Conservation (phyloP, 306 rosid species). For the Inga oerstediana region DNA sequence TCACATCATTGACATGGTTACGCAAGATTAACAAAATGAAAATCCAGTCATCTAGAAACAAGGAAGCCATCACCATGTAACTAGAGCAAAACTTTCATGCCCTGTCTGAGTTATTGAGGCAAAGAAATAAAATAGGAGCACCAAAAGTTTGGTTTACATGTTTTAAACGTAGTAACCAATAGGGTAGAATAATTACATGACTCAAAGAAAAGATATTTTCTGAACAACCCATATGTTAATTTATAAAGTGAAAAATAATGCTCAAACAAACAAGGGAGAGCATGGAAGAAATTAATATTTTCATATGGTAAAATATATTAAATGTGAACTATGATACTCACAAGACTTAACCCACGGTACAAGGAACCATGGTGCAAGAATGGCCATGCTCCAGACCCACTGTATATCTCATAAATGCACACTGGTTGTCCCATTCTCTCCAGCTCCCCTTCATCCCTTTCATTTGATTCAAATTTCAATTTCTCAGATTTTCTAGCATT, state of each 20-base stretch:
- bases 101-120: conserved; percentile 21
- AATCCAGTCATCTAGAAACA: conserved; percentile 8
- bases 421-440: conserved; percentile 92
- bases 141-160: conserved; percentile 26
- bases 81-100: conserved; percentile 23
- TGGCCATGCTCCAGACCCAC: conserved; percentile 84
- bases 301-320: neutral
- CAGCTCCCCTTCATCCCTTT: conserved; percentile 98
- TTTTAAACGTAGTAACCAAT: conserved; percentile 4
- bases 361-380: conserved; percentile 94
- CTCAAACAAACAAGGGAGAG: conserved; percentile 25
- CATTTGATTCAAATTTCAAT: conserved; percentile 84
- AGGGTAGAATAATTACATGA: conserved; percentile 15
- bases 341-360: conserved; percentile 97
- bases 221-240: conserved; percentile 10
- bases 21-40: conserved; percentile 19
- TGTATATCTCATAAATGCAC: conserved; percentile 92
- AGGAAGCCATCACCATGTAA: conserved; percentile 26
- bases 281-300: neutral
- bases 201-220: conserved; percentile 22
- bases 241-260: neutral
- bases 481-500: conserved; percentile 90
- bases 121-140: conserved; percentile 24
- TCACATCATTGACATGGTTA: neutral
- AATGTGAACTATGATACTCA: conserved; percentile 48